These are phyloP conservation scores for Phytopythium aichiense DNA, from an alignment of 352 stramenopile genomes.

Conservation along the genomic window DNA sequence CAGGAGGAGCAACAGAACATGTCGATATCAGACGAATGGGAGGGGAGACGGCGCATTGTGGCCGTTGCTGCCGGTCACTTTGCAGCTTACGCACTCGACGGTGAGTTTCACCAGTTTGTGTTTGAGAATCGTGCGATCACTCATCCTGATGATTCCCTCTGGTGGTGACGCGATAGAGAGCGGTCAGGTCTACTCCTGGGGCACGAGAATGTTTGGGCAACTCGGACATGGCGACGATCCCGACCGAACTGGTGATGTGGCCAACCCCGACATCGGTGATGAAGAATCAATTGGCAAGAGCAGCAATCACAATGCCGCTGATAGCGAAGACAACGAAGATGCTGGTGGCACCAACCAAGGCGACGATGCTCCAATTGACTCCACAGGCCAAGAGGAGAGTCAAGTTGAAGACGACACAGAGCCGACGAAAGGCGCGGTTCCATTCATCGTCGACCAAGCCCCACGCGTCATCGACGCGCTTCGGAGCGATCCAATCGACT, in stretches of 20 bases:
- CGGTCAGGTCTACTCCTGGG: conserved; percentile 56
- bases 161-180: conserved; percentile 16
- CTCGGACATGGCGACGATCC: conserved; percentile 27
- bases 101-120: conserved; percentile 11
- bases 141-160: background rate
- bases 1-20: background rate
- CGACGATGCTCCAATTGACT: background rate
- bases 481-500: conserved; percentile 18
- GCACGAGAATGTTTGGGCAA: conserved; percentile 46
- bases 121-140: background rate
- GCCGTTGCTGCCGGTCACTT: conserved; percentile 44
- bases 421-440: background rate
- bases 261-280: background rate
- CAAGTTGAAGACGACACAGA: conserved; percentile 13
- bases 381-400: conserved; percentile 4
- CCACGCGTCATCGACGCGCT: conserved; percentile 23
- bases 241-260: background rate
- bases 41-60: conserved; percentile 17
- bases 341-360: background rate
- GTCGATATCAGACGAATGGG: background rate
- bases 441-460: conserved; percentile 17
- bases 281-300: background rate
- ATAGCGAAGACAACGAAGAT: background rate
- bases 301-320: conserved; percentile 7
- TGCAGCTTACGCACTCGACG: conserved; percentile 53